phyloP scores from a whole-genome alignment of 768 basidiomycete species.

The Leccinum uliginosum region DNA sequence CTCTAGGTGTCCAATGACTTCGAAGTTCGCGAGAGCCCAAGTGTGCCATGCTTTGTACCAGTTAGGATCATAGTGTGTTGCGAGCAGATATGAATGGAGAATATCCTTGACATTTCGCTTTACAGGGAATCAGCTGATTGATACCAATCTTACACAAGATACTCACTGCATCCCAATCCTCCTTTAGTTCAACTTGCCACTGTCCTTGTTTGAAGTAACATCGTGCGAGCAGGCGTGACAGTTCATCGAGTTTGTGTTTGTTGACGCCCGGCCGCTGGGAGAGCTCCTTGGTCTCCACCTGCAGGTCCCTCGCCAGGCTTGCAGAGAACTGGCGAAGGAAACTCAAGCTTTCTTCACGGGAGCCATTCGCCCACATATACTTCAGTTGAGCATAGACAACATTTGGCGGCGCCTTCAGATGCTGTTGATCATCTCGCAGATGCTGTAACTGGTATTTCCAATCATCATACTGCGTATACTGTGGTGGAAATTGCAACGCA shows the following conservation, averaged over 20 bases:
- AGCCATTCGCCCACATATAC: conserved; percentile 89
- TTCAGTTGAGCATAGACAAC: conserved; percentile 97
- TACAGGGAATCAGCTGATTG: conserved; percentile 10
- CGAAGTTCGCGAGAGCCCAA: conserved; percentile 96
- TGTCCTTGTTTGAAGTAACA: conserved; percentile 96
- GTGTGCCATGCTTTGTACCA: conserved; percentile 99
- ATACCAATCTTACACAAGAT: not conserved
- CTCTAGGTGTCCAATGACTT: conserved; percentile 83
- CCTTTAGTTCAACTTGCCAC: conserved; percentile 82
- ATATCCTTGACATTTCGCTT: conserved; percentile 81
- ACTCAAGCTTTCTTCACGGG: conserved; percentile 69
- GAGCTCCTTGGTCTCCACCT: conserved; percentile 51
- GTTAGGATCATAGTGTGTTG: conserved; percentile 87
- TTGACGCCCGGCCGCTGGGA: conserved; percentile 48
- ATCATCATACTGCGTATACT: not conserved
- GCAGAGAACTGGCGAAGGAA: conserved; percentile 80
- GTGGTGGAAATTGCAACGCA: conserved; percentile 26
- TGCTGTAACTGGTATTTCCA: conserved; percentile 36
- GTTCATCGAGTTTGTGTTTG: conserved; percentile 59
- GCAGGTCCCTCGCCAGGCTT: conserved; percentile 72
- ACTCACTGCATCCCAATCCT: conserved; percentile 76
- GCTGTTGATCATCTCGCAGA: conserved; percentile 47
- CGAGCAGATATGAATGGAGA: conserved; percentile 75
- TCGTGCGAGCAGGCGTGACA: conserved; percentile 86
- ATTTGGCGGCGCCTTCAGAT: conserved; percentile 80